phyloP scores from a whole-genome alignment of 2,329 filamentous ascomycete genomes.

The Fusarium sp. region DNA sequence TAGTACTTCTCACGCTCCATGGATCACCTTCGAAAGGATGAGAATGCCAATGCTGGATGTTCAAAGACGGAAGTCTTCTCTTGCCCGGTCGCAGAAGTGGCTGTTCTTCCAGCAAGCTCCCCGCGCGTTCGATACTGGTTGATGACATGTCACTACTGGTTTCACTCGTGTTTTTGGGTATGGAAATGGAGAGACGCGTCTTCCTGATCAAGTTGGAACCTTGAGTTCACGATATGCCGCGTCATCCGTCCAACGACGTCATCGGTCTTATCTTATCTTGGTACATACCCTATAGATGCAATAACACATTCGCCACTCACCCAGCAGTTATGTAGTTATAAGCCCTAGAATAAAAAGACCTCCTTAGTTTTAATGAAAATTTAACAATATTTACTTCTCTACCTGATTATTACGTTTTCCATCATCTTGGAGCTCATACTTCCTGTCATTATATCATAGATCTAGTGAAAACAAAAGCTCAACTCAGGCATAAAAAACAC shows the following conservation, averaged over 20 bases:
- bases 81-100: neutral
- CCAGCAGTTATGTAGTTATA: no score
- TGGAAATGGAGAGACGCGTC: rapidly evolving
- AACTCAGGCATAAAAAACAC: no score
- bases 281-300: neutral
- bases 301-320: no score
- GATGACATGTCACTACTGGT: neutral
- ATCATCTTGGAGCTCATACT: no score
- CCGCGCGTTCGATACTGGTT: rapidly evolving
- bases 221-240: neutral
- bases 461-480: no score
- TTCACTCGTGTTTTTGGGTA: rapidly evolving
- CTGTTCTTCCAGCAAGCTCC: neutral
- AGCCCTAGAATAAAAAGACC: no score
- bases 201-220: rapidly evolving
- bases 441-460: no score
- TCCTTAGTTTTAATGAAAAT: no score
- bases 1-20: neutral
- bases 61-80: neutral
- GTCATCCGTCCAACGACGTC: neutral
- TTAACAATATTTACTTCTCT: no score
- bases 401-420: no score
- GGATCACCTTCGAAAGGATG: neutral
- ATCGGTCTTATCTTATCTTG: neutral
- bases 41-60: constrained; percentile 19